Percentiles rank a stretch among this genome's conserved stretches.
Conservation (phyloP, 805 yeast genomes). For the Yamadazyma paraphyllophila region DNA sequence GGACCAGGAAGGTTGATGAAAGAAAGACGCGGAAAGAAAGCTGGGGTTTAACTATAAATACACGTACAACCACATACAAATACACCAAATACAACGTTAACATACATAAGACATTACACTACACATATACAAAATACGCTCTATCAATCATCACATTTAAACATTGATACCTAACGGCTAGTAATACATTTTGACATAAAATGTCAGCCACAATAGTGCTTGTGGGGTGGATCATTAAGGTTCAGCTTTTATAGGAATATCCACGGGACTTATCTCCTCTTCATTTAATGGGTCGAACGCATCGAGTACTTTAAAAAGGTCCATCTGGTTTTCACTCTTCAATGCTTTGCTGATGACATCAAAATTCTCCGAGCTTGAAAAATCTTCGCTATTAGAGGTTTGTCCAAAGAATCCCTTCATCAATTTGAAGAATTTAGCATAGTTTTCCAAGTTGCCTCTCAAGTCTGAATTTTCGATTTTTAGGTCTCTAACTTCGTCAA, state of each 20-base stretch:
- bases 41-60: too few species aligned
- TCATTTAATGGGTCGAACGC: conserved; percentile 1
- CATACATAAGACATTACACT: too few species aligned
- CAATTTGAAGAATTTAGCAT: conserved; percentile 10
- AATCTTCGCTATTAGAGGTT: conserved; percentile 7
- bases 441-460: conserved; percentile 9
- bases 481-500: conserved; percentile 54
- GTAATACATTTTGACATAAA: not conserved
- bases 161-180: not conserved
- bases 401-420: conserved; percentile 12
- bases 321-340: conserved; percentile 9
- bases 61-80: too few species aligned
- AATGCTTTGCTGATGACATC: conserved; percentile 12
- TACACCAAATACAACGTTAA: too few species aligned
- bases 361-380: conserved; percentile 11
- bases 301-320: conserved; percentile 9
- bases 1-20: too few species aligned
- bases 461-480: conserved; percentile 31
- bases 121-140: not conserved
- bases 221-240: not conserved
- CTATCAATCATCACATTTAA: not conserved
- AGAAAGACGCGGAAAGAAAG: too few species aligned
- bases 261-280: not conserved
- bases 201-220: not conserved
- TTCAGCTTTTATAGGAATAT: not conserved